Base-by-base conservation (phyloP, 108 stramenopile species). In the Pseudonitzschia multistriata region DNA sequence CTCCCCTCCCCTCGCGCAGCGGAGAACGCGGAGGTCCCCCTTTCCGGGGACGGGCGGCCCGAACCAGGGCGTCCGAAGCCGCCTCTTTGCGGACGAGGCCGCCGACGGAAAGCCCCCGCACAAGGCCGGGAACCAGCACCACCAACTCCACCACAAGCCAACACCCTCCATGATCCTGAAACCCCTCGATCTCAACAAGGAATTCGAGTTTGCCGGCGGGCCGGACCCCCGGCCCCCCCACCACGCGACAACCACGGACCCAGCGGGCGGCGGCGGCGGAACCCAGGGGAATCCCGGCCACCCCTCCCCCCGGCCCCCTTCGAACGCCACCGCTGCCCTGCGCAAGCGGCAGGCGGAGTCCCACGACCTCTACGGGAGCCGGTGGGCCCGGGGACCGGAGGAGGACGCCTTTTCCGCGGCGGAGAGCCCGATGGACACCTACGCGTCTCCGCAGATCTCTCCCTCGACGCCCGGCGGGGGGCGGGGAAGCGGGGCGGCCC, bases 101-200 rank as follows among this genome's bases (percentile, higher is more conserved):
- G 34, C 53, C 14, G 67, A 67, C 54, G 54, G 59, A 10, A 50
- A 67, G 4, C 22, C 15, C 7, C 3, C n/a, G 19, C 33, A 30
- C 49, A 27, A 37, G 52, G 28, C 37, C 62, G 48, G 28, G 45
- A 29, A 27, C 53, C 28, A 11, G 6, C 54, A 30, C 14, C 22
- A 22, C 8, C 54, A 55, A 13, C 10, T 14, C 11, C 3, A 30
- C 13, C 29, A 25, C 29, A 30, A 30, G 3, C 35, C 27, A 33
- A 21, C 40, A 11, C 59, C 72, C 42, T 59, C 72, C 17, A 45
- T 45, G 42, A 53, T 70, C 7, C 45, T 76, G 21, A 70, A 70
- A 21, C 69, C 75, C 21, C 31, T 76, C 29, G 69, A 70, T 70
- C 52, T 76, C n/a, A 76, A 76, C 47, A 28, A 67, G 65, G 66